Conservation (phyloP, 352 stramenopile genomes). For the Phytopythium kandeliae region DNA sequence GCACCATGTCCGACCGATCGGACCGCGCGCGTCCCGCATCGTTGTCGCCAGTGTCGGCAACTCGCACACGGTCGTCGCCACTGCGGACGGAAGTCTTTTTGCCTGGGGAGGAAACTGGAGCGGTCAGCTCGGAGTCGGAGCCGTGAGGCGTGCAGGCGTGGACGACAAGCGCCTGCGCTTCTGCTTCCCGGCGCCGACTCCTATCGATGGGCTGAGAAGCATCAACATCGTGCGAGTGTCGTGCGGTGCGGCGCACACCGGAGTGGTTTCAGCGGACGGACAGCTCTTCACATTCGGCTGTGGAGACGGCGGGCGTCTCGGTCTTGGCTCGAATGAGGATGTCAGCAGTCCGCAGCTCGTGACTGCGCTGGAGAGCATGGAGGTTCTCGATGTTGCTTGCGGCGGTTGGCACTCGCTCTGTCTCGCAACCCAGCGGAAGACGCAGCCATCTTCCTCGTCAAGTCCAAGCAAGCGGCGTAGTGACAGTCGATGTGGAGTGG, state of each 20-base stretch:
- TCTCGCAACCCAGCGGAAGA: constrained; percentile 22
- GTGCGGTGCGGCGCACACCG: constrained; percentile 86
- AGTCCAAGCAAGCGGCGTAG: constrained; percentile 2
- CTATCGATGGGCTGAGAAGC: constrained; percentile 37
- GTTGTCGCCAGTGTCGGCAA: constrained; percentile 51
- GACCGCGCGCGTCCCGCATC: constrained; percentile 6
- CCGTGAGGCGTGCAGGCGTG: constrained; percentile 47
- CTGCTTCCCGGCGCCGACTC: constrained; percentile 61
- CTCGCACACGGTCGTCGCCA: constrained; percentile 50
- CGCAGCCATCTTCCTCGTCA: not conserved
- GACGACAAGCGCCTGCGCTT: constrained; percentile 36
- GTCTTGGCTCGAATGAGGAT: constrained; percentile 55
- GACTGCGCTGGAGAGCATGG: constrained; percentile 32
- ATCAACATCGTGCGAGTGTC: constrained; percentile 66
- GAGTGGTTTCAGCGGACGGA: constrained; percentile 41
- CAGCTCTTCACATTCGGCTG: constrained; percentile 86
- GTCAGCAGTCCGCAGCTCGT: constrained; percentile 43
- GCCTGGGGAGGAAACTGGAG: constrained; percentile 66
- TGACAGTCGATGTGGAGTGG: not conserved
- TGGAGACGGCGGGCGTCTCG: constrained; percentile 87
- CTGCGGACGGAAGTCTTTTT: constrained; percentile 42
- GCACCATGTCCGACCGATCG: constrained; percentile 3
- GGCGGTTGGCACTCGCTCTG: constrained; percentile 71
- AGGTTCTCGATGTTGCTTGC: constrained; percentile 54
- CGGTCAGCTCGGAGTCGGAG: constrained; percentile 59